Evolutionary conservation across 2,329 filamentous ascomycete species (phyloP).

Genomic region (Pestalotiopsis sp.): DNA sequence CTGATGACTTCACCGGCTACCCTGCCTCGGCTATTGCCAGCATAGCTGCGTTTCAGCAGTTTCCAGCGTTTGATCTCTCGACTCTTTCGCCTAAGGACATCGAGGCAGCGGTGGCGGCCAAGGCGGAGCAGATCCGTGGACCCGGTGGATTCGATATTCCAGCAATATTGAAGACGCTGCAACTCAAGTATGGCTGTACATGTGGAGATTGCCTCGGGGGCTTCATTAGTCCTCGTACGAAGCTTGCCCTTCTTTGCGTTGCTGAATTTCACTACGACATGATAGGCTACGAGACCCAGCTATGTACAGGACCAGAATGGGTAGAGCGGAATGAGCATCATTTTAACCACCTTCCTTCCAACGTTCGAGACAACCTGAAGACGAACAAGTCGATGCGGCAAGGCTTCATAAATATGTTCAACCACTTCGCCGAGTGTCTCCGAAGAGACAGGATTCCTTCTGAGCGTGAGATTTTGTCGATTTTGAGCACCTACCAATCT

Average conservation of each 20-base stretch:
- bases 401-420: slow-evolving; percentile 36
- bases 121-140: slow-evolving; percentile 7
- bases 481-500: background rate
- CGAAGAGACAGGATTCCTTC: background rate
- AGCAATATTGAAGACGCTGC: slow-evolving; percentile 20
- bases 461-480: background rate
- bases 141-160: background rate
- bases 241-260: slow-evolving; percentile 27
- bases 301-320: background rate
- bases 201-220: slow-evolving; percentile 38
- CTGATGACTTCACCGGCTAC: slow-evolving; percentile 36
- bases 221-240: slow-evolving; percentile 40
- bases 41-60: slow-evolving; percentile 25
- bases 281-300: background rate
- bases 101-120: slow-evolving; percentile 10
- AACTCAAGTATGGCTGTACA: slow-evolving; percentile 38
- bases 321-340: background rate
- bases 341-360: slow-evolving; percentile 11
- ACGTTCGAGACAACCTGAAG: slow-evolving; percentile 28
- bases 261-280: slow-evolving; percentile 23
- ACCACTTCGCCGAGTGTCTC: slow-evolving; percentile 27
- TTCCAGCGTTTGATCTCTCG: slow-evolving; percentile 15
- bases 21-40: slow-evolving; percentile 26
- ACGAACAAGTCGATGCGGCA: slow-evolving; percentile 37
- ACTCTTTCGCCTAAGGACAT: slow-evolving; percentile 13